phyloP scores from a whole-genome alignment of 2,329 filamentous ascomycete genomes.

The Paecilomyces variotii region DNA sequence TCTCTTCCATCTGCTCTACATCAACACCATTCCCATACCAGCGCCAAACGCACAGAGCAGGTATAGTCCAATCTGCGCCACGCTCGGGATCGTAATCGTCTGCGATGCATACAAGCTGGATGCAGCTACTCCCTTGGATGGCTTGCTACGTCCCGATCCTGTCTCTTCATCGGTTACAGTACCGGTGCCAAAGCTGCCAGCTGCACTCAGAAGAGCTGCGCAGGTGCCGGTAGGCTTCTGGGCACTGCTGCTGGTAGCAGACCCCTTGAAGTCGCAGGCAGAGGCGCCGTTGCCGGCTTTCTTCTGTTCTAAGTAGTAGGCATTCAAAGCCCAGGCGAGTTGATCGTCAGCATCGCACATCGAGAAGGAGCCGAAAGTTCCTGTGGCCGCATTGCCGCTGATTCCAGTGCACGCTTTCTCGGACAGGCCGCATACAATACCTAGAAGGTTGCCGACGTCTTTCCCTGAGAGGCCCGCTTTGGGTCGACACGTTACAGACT shows the following conservation, averaged over 20 bases:
- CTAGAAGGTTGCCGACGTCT: slow-evolving; percentile 41
- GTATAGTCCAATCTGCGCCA: not conserved
- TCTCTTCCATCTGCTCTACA: not conserved
- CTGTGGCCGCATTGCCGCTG: slow-evolving; percentile 29
- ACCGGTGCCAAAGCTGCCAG: slow-evolving; percentile 31
- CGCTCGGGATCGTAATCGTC: not conserved
- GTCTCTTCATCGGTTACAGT: slow-evolving; percentile 31
- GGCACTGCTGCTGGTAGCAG: slow-evolving; percentile 29
- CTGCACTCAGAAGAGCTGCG: slow-evolving; percentile 29
- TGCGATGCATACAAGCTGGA: not conserved
- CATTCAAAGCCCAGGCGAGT: slow-evolving; percentile 37
- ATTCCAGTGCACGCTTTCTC: slow-evolving; percentile 33
- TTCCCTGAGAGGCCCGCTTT: slow-evolving; percentile 46
- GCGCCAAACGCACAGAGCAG: not conserved
- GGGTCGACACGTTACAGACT: slow-evolving; percentile 62
- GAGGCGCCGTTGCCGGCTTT: slow-evolving; percentile 20
- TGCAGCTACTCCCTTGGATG: slow-evolving; percentile 3
- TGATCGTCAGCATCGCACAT: slow-evolving; percentile 37
- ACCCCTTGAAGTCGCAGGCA: slow-evolving; percentile 37
- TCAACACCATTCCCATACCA: not conserved
- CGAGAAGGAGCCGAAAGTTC: slow-evolving; percentile 38
- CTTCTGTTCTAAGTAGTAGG: slow-evolving; percentile 35
- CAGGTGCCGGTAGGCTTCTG: slow-evolving; percentile 31
- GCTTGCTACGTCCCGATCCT: slow-evolving; percentile 9
- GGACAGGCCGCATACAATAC: slow-evolving; percentile 24